Base-by-base conservation (phyloP, 257 asterid species). In the Ilex asprella region DNA sequence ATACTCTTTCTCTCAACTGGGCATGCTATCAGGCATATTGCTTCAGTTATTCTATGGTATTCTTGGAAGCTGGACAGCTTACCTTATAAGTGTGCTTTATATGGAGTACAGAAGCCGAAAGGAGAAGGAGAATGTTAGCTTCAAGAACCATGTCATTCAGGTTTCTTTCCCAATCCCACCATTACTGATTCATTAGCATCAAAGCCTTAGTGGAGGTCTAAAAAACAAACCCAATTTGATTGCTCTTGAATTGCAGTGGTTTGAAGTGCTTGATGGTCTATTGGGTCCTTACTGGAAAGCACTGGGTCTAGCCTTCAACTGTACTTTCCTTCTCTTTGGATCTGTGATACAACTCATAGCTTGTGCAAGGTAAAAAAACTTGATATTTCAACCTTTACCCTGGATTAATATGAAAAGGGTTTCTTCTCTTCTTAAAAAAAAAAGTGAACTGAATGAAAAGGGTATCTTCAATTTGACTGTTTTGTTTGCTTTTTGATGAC, bases 91-190 rank as follows among this genome's bases (percentile, higher is more conserved):
- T 12, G 66, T 63, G 30, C 70, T 70, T 31, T 70, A 69, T 55
- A 29, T 69, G 3, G 74, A 69, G 56, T 69, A 69, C 21, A 49
- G 74, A 32, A 62, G 64, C 53, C 44, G 74, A 31, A 69, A 69
- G 69, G 74, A 69, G 56, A 69, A 63, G 58, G 69, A 69, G 57
- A 64, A 64, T 21, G 74, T 69, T 15, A 63, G 58, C 41, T 70
- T 70, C 75, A 70, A 63, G 31, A 70, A 70, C 65, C 75, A 70
- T 39, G 75, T 70, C 70, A 70, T 70, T 30, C 75, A 70, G 75
- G 75, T 70, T 53, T 47, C 43, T 2, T 6, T 46, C 29, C 16
- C 8, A 35, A 21, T 21, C 41, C 41, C 41, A 35, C 41, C 41
- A 35, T 7, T 35, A 35, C 41, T 35, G 7, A 35, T 35, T 35